These are phyloP conservation scores for Fomitopsis pulvina DNA, from an alignment of 768 basidiomycete species.

Conservation along the genomic window DNA sequence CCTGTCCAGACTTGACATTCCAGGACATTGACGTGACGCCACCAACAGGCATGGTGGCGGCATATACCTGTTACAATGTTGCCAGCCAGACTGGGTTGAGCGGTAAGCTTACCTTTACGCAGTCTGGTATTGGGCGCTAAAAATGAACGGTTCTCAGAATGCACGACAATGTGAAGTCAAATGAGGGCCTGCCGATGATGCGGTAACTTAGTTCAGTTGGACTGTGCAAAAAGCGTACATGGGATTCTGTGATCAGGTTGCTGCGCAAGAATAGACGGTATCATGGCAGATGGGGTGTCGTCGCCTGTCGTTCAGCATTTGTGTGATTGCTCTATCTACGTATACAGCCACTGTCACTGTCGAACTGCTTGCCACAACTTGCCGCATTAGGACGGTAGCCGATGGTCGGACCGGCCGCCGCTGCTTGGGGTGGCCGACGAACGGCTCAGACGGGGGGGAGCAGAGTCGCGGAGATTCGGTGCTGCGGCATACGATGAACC, in stretches of 20 bases:
- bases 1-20: constrained; percentile 40
- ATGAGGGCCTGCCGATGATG: background rate
- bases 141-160: background rate
- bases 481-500: too few species aligned
- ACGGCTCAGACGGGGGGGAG: background rate
- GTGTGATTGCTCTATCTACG: background rate
- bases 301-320: too few species aligned
- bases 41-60: constrained; percentile 29
- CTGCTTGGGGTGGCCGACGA: background rate
- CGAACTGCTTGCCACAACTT: background rate
- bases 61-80: constrained; percentile 43
- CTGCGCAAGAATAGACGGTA: too few species aligned
- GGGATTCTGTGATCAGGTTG: too few species aligned
- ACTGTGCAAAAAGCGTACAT: too few species aligned
- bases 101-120: background rate
- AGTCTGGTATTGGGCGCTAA: background rate
- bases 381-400: background rate
- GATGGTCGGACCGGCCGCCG: background rate
- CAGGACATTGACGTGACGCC: constrained; percentile 27
- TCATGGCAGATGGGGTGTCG: too few species aligned
- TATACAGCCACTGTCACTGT: background rate
- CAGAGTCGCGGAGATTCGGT: too few species aligned
- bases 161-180: background rate
- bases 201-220: too few species aligned
- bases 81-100: constrained; percentile 25